phyloP scores from a whole-genome alignment of 768 basidiomycete species.

The Kwoniella europaea region DNA sequence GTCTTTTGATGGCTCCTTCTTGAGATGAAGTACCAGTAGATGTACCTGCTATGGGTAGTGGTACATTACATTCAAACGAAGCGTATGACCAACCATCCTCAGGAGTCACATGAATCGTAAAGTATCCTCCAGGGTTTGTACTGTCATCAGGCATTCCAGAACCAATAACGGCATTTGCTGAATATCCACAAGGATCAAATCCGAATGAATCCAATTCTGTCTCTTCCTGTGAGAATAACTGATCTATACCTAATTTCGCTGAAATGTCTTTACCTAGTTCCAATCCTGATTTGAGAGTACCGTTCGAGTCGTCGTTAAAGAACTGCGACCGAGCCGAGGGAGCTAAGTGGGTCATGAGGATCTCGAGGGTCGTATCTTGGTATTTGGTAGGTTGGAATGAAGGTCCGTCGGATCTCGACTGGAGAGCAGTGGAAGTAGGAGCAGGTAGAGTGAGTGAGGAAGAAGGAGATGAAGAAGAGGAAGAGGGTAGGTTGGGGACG shows the following conservation, averaged over 20 bases:
- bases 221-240: conserved; percentile 76
- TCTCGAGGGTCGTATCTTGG: conserved; percentile 93
- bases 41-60: conserved; percentile 58
- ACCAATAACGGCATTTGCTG: conserved; percentile 80
- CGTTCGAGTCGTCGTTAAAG: conserved; percentile 38
- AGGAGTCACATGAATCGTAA: conserved; percentile 97
- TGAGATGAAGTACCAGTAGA: not conserved
- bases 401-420: conserved; percentile 7
- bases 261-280: conserved; percentile 67
- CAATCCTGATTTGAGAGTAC: conserved; percentile 57
- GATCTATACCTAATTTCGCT: conserved; percentile 73
- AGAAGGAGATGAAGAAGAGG: conserved; percentile 23
- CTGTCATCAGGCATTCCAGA: conserved; percentile 62
- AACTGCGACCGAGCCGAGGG: conserved; percentile 77
- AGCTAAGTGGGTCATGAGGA: conserved; percentile 92
- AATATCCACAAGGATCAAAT: conserved; percentile 95
- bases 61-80: conserved; percentile 98
- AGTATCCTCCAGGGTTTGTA: conserved; percentile 76
- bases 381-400: conserved; percentile 35
- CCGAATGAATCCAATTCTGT: conserved; percentile 90
- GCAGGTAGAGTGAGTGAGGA: conserved; percentile 30
- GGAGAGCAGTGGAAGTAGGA: conserved; percentile 27
- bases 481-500: conserved; percentile 53
- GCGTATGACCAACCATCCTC: conserved; percentile 99
- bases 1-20: conserved; percentile 55